These are phyloP conservation scores for Ogataea chonburiensis DNA, from an alignment of 805 yeast species.

Conservation along the genomic window DNA sequence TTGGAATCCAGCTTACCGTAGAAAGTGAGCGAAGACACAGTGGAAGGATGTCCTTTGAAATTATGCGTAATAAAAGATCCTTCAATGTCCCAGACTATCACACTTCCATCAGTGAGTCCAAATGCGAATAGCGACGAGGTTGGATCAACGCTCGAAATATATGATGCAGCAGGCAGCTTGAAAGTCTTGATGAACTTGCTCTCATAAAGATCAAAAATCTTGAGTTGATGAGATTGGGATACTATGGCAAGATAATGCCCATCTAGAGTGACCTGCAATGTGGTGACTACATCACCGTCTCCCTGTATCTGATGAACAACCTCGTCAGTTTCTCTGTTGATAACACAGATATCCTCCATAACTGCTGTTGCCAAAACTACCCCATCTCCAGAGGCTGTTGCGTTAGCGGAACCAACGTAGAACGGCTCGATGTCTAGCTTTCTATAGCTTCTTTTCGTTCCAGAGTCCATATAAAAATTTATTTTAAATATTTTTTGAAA, in stretches of 20 bases:
- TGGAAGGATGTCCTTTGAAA: slow-evolving; percentile 89
- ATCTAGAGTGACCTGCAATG: slow-evolving; percentile 74
- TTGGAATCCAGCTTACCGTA: slow-evolving; percentile 68
- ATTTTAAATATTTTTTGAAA: slow-evolving; percentile 7
- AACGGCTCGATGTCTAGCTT: slow-evolving; percentile 68
- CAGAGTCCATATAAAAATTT: slow-evolving; percentile 14
- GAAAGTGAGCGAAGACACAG: slow-evolving; percentile 72
- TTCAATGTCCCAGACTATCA: slow-evolving; percentile 88
- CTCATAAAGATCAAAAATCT: slow-evolving; percentile 52
- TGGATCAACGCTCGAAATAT: slow-evolving; percentile 70
- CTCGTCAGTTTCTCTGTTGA: slow-evolving; percentile 59
- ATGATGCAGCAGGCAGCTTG: slow-evolving; percentile 76
- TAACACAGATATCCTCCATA: slow-evolving; percentile 70
- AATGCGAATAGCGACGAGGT: slow-evolving; percentile 86
- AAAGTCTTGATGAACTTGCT: slow-evolving; percentile 46
- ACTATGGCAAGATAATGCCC: slow-evolving; percentile 66
- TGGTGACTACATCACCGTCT: slow-evolving; percentile 80
- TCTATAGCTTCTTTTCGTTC: slow-evolving; percentile 33
- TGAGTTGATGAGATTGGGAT: slow-evolving; percentile 80
- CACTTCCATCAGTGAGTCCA: slow-evolving; percentile 93
- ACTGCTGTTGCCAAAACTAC: slow-evolving; percentile 73
- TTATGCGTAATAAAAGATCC: slow-evolving; percentile 88
- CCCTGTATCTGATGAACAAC: slow-evolving; percentile 67
- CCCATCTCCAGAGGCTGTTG: slow-evolving; percentile 63
- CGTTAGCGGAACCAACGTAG: slow-evolving; percentile 81